These are phyloP conservation scores for Myriosclerotinia duriaeana DNA, from an alignment of 2,329 filamentous ascomycete species.

Conservation along the genomic window DNA sequence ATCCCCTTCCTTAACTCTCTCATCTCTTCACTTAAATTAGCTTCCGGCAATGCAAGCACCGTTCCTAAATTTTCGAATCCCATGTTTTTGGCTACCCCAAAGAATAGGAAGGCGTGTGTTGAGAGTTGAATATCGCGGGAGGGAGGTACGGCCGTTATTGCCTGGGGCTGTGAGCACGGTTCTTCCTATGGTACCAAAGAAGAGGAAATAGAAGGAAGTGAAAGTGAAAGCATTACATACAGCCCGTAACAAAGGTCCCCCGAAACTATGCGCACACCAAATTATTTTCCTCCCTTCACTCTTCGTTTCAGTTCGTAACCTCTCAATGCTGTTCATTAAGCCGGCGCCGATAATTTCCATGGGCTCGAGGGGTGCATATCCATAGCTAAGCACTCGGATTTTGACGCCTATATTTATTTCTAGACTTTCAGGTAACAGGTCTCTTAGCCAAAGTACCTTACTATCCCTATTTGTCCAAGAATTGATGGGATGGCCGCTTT, in stretches of 20 bases:
- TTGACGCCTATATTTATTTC: neutral
- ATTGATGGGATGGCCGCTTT: conserved; percentile 11
- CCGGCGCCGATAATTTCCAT: neutral
- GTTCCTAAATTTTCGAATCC: conserved; percentile 5
- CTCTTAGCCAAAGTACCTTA: conserved; percentile 16
- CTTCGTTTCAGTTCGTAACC: neutral
- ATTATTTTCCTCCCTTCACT: conserved; percentile 17
- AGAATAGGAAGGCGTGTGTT: conserved; percentile 15
- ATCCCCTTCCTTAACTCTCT: conserved; percentile 1
- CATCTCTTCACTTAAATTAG: conserved; percentile 11
- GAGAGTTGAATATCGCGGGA: neutral
- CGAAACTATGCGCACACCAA: conserved; percentile 20
- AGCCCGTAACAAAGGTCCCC: conserved; percentile 10
- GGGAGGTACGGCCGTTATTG: neutral
- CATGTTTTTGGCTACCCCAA: conserved; percentile 17
- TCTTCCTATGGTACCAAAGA: neutral
- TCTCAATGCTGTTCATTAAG: neutral
- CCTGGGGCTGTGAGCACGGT: neutral
- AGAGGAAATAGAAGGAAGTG: neutral
- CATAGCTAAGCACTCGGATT: conserved; percentile 12
- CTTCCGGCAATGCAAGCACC: neutral
- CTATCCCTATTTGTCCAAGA: conserved; percentile 16
- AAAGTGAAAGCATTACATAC: neutral
- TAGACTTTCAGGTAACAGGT: conserved; percentile 13
- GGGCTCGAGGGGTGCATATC: neutral